These are phyloP conservation scores for Pyrus hybrid DNA, from an alignment of 331 rosid genomes.

Conservation along the genomic window DNA sequence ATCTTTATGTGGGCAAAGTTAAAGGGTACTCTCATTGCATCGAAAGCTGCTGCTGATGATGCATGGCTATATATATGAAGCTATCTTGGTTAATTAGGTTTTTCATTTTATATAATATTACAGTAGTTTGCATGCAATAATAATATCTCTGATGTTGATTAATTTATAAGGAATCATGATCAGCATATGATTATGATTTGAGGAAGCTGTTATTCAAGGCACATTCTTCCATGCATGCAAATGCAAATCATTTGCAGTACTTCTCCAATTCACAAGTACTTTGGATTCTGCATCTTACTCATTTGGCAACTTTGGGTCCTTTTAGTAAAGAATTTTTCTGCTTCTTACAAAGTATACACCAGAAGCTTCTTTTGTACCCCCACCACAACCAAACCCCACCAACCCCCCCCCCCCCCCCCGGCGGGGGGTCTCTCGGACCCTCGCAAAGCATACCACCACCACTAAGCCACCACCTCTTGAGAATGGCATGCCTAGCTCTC, in stretches of 20 bases:
- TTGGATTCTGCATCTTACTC: slow-evolving; percentile 25
- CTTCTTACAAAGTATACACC: slow-evolving; percentile 31
- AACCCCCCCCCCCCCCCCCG: slow-evolving; percentile 15
- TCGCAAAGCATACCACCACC: too few relatives aligned
- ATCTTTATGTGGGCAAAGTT: slow-evolving; percentile 52
- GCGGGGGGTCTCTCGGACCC: too few relatives aligned
- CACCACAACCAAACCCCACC: too few relatives aligned
- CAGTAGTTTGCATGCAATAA: slow-evolving; percentile 17
- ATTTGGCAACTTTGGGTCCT: slow-evolving; percentile 18
- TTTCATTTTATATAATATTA: neutral
- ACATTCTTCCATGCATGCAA: slow-evolving; percentile 37
- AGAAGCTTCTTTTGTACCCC: slow-evolving; percentile 74
- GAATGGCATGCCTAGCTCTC: neutral
- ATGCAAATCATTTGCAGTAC: slow-evolving; percentile 23
- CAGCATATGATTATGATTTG: neutral
- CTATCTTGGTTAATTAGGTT: neutral
- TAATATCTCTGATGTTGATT: neutral
- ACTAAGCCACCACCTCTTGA: too few relatives aligned
- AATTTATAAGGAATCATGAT: slow-evolving; percentile 3
- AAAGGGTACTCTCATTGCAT: slow-evolving; percentile 17
- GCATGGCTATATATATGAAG: neutral
- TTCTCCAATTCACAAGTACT: neutral
- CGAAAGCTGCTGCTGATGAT: slow-evolving; percentile 45
- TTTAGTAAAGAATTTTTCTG: slow-evolving; percentile 25
- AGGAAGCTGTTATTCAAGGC: slow-evolving; percentile 23